A percentile compares a stretch with the other conserved stretches of the same genome.
phyloP scores from a whole-genome alignment of 805 yeast genomes.

The Komagataella ulmi region DNA sequence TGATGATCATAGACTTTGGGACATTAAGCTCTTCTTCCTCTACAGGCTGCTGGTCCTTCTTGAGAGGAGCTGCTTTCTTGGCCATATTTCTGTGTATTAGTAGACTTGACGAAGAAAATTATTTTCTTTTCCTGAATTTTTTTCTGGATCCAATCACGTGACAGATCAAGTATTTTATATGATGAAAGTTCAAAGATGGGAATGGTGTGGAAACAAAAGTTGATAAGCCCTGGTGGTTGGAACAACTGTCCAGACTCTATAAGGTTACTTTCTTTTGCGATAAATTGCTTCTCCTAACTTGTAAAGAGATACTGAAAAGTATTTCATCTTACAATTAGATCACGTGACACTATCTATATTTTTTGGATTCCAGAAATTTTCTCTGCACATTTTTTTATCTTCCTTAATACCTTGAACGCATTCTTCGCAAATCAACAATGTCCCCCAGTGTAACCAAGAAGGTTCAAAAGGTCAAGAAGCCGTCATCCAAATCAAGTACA shows the following conservation, averaged over 20 bases:
- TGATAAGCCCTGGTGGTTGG: neutral
- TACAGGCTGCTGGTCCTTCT: slow-evolving; percentile 64
- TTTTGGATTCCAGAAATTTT: neutral
- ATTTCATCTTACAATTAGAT: neutral
- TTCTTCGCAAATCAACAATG: neutral
- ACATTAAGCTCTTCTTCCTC: slow-evolving; percentile 60
- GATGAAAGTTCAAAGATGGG: neutral
- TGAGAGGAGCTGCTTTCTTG: slow-evolving; percentile 9
- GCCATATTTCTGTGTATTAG: neutral
- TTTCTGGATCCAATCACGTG: neutral
- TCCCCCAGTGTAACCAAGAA: neutral
- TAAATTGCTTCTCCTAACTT: neutral
- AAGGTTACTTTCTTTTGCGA: no score
- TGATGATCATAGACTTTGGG: slow-evolving; percentile 90
- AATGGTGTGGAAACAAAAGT: neutral
- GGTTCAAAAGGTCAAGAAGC: neutral
- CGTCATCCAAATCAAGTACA: neutral
- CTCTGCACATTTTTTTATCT: neutral
- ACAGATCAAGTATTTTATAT: neutral
- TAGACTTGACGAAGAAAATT: neutral
- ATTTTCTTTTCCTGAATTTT: neutral
- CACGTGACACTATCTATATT: neutral
- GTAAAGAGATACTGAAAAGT: neutral
- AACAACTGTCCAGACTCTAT: neutral
- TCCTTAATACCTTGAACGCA: neutral